phyloP scores from a whole-genome alignment of 345 rosid species.

The Pistacia integerrima region DNA sequence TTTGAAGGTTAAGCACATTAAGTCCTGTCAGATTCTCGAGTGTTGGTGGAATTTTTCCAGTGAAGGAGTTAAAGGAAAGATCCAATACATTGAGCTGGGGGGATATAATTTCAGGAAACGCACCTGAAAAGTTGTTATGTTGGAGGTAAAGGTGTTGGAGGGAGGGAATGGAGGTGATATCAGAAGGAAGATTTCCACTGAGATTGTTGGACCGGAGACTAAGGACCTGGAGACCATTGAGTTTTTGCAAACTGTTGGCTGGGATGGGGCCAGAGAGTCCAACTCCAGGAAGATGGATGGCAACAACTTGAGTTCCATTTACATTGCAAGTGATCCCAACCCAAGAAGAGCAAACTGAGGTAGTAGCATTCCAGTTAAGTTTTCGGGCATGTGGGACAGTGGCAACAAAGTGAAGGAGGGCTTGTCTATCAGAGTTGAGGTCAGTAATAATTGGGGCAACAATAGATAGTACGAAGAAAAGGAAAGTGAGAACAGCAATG shows the following conservation, averaged over 20 bases:
- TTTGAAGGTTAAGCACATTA: slow-evolving; percentile 45
- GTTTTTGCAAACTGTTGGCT: slow-evolving; percentile 48
- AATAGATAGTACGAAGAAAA: slow-evolving; percentile 17
- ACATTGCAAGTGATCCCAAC: slow-evolving; percentile 58
- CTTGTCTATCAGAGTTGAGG: slow-evolving; percentile 55
- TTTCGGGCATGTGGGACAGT: slow-evolving; percentile 47
- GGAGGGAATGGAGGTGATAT: slow-evolving; percentile 57
- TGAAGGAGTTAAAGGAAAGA: slow-evolving; percentile 68
- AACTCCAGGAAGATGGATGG: slow-evolving; percentile 66
- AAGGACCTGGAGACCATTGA: slow-evolving; percentile 55
- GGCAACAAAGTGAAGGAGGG: slow-evolving; percentile 54
- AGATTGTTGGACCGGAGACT: slow-evolving; percentile 78
- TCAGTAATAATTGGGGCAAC: slow-evolving; percentile 30
- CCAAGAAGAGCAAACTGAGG: slow-evolving; percentile 56
- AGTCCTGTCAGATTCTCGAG: slow-evolving; percentile 44
- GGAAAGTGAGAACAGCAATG: slow-evolving; percentile 26
- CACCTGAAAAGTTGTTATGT: slow-evolving; percentile 62
- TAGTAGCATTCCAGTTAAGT: slow-evolving; percentile 56
- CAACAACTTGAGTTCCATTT: slow-evolving; percentile 40
- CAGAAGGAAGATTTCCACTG: slow-evolving; percentile 63
- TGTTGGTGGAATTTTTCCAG: slow-evolving; percentile 47
- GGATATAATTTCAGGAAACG: slow-evolving; percentile 41
- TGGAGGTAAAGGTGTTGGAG: slow-evolving; percentile 65
- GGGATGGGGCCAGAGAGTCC: slow-evolving; percentile 73
- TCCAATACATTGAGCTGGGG: slow-evolving; percentile 52